These are phyloP conservation scores for Periconia digitata DNA, from an alignment of 2,329 filamentous ascomycete genomes.

Conservation along the genomic window DNA sequence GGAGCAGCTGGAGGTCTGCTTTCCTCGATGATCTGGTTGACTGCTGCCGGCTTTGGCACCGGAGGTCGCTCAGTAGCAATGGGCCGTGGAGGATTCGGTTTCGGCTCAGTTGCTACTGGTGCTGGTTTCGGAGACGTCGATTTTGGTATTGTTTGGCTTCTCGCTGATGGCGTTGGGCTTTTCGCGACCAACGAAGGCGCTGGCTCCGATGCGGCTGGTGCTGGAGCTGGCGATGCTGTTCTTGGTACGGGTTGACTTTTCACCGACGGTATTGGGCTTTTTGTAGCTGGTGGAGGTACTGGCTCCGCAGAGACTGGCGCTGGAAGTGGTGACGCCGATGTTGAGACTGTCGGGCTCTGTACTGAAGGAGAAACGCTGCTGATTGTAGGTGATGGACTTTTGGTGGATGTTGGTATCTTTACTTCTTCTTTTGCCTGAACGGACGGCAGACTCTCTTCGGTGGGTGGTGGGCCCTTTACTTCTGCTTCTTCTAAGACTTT, in stretches of 20 bases:
- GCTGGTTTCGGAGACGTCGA: constrained; percentile 15
- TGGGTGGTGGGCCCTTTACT: neutral
- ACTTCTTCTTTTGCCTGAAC: neutral
- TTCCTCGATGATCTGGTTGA: constrained; percentile 28
- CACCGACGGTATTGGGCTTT: neutral
- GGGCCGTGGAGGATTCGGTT: constrained; percentile 22
- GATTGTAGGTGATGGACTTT: neutral
- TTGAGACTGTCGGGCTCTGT: too few species aligned
- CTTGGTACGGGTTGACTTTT: neutral
- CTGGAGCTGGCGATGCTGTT: neutral
- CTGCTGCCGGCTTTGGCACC: constrained; percentile 18
- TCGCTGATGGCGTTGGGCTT: neutral
- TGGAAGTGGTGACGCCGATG: neutral
- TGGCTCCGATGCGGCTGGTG: constrained; percentile 3
- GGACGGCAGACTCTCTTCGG: neutral
- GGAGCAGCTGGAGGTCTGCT: constrained; percentile 38
- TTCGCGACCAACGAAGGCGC: constrained; percentile 8
- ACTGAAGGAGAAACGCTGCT: too few species aligned
- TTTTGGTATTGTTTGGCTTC: constrained; percentile 2
- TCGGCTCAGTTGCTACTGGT: constrained; percentile 16
- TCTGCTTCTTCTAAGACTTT: neutral
- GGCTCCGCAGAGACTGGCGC: neutral
- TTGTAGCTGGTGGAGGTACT: neutral
- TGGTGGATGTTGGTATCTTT: neutral
- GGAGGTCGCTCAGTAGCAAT: constrained; percentile 19